Percentiles rank a stretch among this genome's conserved stretches.
phyloP scores from a whole-genome alignment of 371 early-diverging fungal genomes.

The Mucor lusitanicus region DNA sequence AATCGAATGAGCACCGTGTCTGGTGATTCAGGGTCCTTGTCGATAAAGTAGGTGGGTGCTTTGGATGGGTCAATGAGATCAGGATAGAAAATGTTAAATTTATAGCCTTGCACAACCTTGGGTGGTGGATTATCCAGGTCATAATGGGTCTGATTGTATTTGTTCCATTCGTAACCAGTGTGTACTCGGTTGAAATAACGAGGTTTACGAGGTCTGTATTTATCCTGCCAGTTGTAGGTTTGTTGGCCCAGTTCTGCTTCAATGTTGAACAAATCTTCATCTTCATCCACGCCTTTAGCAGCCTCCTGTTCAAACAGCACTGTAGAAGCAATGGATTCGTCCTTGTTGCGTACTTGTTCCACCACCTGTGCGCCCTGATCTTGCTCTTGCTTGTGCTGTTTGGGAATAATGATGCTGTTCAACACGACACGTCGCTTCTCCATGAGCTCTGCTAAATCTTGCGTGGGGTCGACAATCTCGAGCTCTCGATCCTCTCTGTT shows the following conservation, averaged over 20 bases:
- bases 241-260: constrained; percentile 72
- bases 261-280: constrained; percentile 80
- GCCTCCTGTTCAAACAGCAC: constrained; percentile 71
- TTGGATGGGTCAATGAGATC: constrained; percentile 88
- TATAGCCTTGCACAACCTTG: constrained; percentile 96
- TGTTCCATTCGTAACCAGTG: constrained; percentile 98
- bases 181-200: constrained; percentile 94
- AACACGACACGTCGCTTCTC: constrained; percentile 62
- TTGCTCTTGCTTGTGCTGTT: constrained; percentile 31
- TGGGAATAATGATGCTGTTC: constrained; percentile 59
- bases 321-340: constrained; percentile 43
- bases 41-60: constrained; percentile 88
- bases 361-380: constrained; percentile 6
- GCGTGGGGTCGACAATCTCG: constrained; percentile 62
- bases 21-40: constrained; percentile 70
- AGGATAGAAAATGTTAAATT: constrained; percentile 96
- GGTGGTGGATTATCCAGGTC: constrained; percentile 96
- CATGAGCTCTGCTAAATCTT: constrained; percentile 61
- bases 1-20: constrained; percentile 89
- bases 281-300: constrained; percentile 75
- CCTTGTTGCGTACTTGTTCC: constrained; percentile 24
- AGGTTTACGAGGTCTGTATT: constrained; percentile 94
- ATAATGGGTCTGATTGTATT: constrained; percentile 98
- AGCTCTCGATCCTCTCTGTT: constrained; percentile 58
- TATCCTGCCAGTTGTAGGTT: constrained; percentile 85